Base-by-base conservation (phyloP, 306 rosid species). In the Medicago ruthenica region DNA sequence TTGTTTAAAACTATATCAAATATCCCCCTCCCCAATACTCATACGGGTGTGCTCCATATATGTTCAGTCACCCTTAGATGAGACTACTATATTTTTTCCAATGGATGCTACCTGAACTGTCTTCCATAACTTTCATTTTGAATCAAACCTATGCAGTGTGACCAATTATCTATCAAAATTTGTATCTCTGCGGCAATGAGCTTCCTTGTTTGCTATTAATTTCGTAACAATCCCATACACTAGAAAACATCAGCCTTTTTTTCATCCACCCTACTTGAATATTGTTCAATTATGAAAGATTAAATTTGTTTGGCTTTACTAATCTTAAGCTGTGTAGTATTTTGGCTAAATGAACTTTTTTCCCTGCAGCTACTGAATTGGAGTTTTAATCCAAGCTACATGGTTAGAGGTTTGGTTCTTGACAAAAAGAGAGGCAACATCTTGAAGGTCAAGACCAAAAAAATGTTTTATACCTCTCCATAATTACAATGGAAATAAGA, bases 321-420 rank as follows among this genome's bases (percentile, higher is more conserved):
- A 75, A 67, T 51, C 37, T 44, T 61, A 67, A 68, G 34, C 60
- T 71, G 10, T 73, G 50, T 55, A 67, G 70, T 81, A 58, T 54
- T 54, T 79, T 86, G 62, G 74, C 80, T 78, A 39, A 82, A 76
- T 3, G 69, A 63, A 15, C 66, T 54, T 18, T 69, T 53, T 70
- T 37, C 82, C 71, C 24, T 84, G 84, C 87, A 95, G 99, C 79
- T 95, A 84, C 90, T 95, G 40, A 79, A 50, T 70, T 95, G 97
- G 99, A 77, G 89, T 16, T 95, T 95, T 81, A 86, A 92, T 82
- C 84, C 88, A 95, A 86, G 86, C 72, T 92, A 95, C 90, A 95
- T 95, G 99, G 99, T 95, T 80, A 83, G 99, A 80, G 99, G 99
- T 59, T 89, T 95, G 91, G 97, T 95, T 67, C 96, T 95, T 6